phyloP scores from a whole-genome alignment of 805 yeast species.

The Maudiozyma pseudohumilis region DNA sequence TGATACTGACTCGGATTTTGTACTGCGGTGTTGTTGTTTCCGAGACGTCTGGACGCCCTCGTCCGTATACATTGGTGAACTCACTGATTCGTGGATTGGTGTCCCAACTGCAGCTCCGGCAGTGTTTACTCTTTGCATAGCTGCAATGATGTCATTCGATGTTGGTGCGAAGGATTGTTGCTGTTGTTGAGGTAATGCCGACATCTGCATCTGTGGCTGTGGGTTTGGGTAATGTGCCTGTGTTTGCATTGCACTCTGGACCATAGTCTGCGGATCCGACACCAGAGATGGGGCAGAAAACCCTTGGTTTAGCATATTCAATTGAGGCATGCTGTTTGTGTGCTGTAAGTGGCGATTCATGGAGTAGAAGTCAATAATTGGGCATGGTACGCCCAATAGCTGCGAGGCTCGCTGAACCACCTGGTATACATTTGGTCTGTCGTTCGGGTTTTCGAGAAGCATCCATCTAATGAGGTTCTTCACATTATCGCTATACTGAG shows the following conservation, averaged over 20 bases:
- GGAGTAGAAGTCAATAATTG: slow-evolving; percentile 31
- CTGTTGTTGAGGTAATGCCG: background rate
- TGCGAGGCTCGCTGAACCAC: slow-evolving; percentile 56
- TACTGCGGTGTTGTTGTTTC: background rate
- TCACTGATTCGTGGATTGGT: background rate
- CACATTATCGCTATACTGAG: slow-evolving; percentile 50
- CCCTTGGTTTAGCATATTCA: background rate
- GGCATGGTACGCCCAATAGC: slow-evolving; percentile 43
- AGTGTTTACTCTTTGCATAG: background rate
- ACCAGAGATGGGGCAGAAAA: background rate
- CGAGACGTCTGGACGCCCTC: background rate
- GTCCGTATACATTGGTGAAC: background rate
- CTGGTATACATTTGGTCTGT: slow-evolving; percentile 67
- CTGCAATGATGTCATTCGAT: background rate
- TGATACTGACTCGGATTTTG: background rate
- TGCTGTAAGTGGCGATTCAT: background rate
- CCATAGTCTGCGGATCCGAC: background rate
- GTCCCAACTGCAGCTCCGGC: background rate
- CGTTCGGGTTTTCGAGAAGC: slow-evolving; percentile 54
- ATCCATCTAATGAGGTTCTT: slow-evolving; percentile 54
- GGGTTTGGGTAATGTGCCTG: background rate
- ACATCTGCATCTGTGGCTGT: background rate
- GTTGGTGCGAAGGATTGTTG: background rate
- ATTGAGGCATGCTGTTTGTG: slow-evolving; percentile 1
- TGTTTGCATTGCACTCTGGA: background rate